Conservation (phyloP, 352 stramenopile species). For the Globisporangium perplexum region DNA sequence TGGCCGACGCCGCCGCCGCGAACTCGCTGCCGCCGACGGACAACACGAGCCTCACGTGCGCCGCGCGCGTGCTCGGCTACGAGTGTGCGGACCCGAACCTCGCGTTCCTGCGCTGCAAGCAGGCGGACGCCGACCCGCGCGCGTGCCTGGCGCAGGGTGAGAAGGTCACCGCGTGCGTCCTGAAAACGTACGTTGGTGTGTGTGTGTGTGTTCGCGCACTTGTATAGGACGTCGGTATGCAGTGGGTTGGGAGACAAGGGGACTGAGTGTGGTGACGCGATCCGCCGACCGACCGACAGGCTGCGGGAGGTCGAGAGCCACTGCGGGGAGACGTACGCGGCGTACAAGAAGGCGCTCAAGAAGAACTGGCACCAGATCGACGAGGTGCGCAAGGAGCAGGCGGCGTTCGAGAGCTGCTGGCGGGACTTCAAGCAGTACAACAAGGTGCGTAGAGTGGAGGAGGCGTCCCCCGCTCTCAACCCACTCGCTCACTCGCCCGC, state of each 20-base stretch:
- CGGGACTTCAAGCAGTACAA: conserved; percentile 70
- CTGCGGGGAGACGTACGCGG: conserved; percentile 81
- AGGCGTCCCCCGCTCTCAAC: too few species aligned
- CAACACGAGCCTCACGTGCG: conserved; percentile 86
- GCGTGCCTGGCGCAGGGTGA: conserved; percentile 81
- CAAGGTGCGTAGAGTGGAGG: too few species aligned
- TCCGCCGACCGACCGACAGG: conserved; percentile 22
- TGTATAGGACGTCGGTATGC: too few species aligned
- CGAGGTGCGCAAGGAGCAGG: conserved; percentile 80
- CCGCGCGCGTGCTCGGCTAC: conserved; percentile 72
- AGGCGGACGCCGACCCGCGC: conserved; percentile 72
- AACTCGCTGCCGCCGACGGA: conserved; percentile 71
- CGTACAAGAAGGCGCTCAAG: conserved; percentile 87
- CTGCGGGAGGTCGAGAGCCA: conserved; percentile 74
- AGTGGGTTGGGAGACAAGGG: not conserved
- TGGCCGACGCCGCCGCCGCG: conserved; percentile 42
- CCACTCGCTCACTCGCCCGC: not conserved
- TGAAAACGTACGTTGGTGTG: conserved; percentile 67
- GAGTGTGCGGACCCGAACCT: conserved; percentile 83
- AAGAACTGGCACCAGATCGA: conserved; percentile 88
- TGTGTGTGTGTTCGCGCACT: not conserved
- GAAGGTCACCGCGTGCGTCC: conserved; percentile 82
- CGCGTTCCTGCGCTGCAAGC: conserved; percentile 85
- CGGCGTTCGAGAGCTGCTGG: conserved; percentile 83
- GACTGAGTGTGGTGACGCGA: not conserved